phyloP scores from a whole-genome alignment of 495 filamentous ascomycete species.

The Annulohypoxylon moriforme region DNA sequence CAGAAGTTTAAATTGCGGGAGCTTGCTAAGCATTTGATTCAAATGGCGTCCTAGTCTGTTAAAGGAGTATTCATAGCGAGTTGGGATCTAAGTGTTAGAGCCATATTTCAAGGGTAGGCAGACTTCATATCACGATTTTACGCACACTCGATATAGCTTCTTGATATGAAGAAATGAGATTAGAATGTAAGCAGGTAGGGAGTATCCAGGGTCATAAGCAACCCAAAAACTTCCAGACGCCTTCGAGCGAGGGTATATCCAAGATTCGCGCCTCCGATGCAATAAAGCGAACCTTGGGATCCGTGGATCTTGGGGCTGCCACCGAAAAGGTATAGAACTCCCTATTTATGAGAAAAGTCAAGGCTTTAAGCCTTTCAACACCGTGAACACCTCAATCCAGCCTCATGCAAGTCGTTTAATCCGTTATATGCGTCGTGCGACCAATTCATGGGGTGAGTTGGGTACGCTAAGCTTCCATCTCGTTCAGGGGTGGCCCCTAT shows the following conservation, averaged over 20 bases:
- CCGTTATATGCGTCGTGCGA: slow-evolving; percentile 2
- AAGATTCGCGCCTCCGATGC: slow-evolving; percentile 15
- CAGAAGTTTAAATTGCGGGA: slow-evolving; percentile 92
- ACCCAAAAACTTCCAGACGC: slow-evolving; percentile 28
- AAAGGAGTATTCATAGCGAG: background rate
- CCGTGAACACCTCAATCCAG: slow-evolving; percentile 20
- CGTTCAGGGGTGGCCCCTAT: slow-evolving; percentile 2
- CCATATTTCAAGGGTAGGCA: background rate
- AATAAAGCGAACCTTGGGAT: slow-evolving; percentile 1
- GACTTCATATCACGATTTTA: background rate
- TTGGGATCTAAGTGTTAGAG: background rate
- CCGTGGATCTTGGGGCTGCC: background rate
- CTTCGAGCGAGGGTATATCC: slow-evolving; percentile 36
- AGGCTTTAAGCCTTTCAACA: slow-evolving; percentile 26
- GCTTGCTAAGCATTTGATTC: slow-evolving; percentile 44
- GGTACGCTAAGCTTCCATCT: background rate
- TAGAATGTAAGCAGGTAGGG: background rate
- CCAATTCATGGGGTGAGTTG: background rate
- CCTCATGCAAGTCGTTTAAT: slow-evolving; percentile 29
- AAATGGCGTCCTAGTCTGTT: background rate
- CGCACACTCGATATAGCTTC: background rate
- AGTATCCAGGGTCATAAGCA: slow-evolving; percentile 16
- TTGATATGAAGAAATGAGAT: slow-evolving; percentile 1
- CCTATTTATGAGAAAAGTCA: slow-evolving; percentile 6
- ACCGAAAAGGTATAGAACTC: slow-evolving; percentile 1